Percentiles rank a stretch among this genome's conserved stretches.
Conservation (phyloP, 441 rosid genomes). For the Brassica balearica region DNA sequence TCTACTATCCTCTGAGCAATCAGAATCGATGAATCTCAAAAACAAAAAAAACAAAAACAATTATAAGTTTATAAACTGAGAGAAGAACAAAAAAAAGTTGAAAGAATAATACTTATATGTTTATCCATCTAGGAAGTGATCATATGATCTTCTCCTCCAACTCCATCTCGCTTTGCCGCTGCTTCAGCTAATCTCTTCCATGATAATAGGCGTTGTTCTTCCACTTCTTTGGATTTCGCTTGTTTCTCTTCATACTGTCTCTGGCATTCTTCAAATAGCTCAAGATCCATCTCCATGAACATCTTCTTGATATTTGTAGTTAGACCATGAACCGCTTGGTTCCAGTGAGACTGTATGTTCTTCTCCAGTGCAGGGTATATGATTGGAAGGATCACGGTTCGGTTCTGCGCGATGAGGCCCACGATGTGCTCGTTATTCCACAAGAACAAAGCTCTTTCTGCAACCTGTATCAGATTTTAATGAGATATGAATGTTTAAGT, state of each 20-base stretch:
- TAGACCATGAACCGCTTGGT: conserved; percentile 88
- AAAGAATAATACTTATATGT: conserved; percentile 32
- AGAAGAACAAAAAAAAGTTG: conserved; percentile 8
- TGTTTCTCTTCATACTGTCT: conserved; percentile 67
- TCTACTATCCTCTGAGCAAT: conserved; percentile 34
- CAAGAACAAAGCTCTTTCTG: conserved; percentile 88
- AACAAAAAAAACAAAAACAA: conserved; percentile 5
- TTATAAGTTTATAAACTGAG: conserved; percentile 16
- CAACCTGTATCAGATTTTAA: conserved; percentile 58
- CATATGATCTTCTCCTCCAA: conserved; percentile 54
- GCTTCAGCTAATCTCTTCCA: conserved; percentile 87
- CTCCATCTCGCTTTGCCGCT: conserved; percentile 56
- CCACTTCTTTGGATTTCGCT: conserved; percentile 64
- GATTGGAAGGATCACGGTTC: conserved; percentile 68
- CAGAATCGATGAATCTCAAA: conserved; percentile 30
- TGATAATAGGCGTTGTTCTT: conserved; percentile 71
- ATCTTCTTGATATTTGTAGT: conserved; percentile 81
- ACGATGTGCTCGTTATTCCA: conserved; percentile 96
- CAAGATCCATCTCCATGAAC: conserved; percentile 87
- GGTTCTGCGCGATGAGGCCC: conserved; percentile 79
- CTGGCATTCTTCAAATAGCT: conserved; percentile 80
- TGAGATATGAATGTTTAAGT: conserved; percentile 13
- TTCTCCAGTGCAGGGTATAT: conserved; percentile 82
- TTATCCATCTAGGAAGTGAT: conserved; percentile 53
- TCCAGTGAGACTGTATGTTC: conserved; percentile 88